Percentiles rank a stretch among this genome's conserved stretches.
Evolutionary conservation across 2,329 filamentous ascomycete genomes (phyloP).

Genomic region (Rutstroemia sp.): DNA sequence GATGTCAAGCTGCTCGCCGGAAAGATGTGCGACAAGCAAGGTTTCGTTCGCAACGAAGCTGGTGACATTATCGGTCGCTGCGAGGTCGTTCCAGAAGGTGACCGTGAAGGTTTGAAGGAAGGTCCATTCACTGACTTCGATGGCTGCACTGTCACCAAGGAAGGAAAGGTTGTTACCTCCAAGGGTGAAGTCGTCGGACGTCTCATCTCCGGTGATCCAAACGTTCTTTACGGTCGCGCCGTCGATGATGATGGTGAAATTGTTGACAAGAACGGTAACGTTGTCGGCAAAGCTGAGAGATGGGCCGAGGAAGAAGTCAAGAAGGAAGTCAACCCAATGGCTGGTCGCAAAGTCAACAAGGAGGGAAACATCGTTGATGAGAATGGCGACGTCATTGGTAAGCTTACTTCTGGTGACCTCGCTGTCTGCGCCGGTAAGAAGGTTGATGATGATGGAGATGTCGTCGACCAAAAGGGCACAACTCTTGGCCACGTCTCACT

Average conservation of each 20-base stretch:
- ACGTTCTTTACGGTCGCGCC: conserved; percentile 61
- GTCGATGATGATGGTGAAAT: conserved; percentile 82
- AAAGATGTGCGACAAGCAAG: conserved; percentile 64
- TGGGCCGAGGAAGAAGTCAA: conserved; percentile 50
- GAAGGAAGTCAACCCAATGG: conserved; percentile 44
- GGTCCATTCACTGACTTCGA: conserved; percentile 62
- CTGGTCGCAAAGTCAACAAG: conserved; percentile 48
- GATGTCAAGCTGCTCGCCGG: conserved; percentile 56
- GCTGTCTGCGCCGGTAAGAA: conserved; percentile 59
- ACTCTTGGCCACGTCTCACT: conserved; percentile 62
- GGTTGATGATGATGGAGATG: conserved; percentile 63
- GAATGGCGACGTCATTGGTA: conserved; percentile 55
- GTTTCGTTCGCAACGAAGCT: conserved; percentile 65
- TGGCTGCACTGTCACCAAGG: conserved; percentile 59
- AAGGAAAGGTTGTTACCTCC: conserved; percentile 59
- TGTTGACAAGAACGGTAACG: conserved; percentile 64
- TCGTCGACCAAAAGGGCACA: conserved; percentile 60
- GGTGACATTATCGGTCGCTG: conserved; percentile 62
- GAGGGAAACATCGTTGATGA: conserved; percentile 53
- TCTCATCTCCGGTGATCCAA: conserved; percentile 62
- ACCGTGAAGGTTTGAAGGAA: conserved; percentile 55
- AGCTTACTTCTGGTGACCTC: conserved; percentile 60
- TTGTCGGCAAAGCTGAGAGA: conserved; percentile 49
- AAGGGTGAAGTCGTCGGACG: conserved; percentile 66
- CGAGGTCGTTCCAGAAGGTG: conserved; percentile 60